Evolutionary conservation across 2,329 filamentous ascomycete species (phyloP), one percentile per base, ranked within the genome.

Genomic region (Beauveria varroae): DNA sequence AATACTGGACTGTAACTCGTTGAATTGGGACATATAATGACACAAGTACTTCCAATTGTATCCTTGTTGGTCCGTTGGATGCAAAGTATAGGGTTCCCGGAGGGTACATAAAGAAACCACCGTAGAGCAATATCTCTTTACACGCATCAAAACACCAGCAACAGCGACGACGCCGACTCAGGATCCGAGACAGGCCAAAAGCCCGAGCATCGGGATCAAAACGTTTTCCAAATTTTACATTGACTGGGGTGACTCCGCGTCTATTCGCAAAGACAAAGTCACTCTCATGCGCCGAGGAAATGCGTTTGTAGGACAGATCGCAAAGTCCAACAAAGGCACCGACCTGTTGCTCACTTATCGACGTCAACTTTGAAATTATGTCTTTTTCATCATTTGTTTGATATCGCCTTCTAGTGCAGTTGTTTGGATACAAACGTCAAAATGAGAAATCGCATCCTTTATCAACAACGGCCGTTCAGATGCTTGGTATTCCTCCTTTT

Each of bases 201-300:
- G 95, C 77, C 80, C 86, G 40, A 83, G 85, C 1, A 78, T 96
- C 16, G 91, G 91, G 62, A 86, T 79, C 67, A 96, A 96, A 81
- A 90, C 89, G 74, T 37, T 93, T 86, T 81, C 82, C 62, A 81
- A 85, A 79, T 96, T 67, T 67, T 76, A 93, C 63, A 76, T 96
- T 58, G 91, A 96, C 71, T 91, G 96, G 74, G 87, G 81, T 47
- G 91, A 96, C 69, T 89, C 87, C 60, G 85, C 86, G 70, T 81
- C 81, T 24, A 93, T 96, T 76, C 87, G 84, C 67, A 81, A 88
- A 66, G 87, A 87, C 69, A 91, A 96, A 73, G 90, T 96, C 68
- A 96, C 91, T 0, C 80, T 96, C 30, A 96, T 96, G 91, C 87
- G 88, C 71, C 96, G 91, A 91, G 91, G 91, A 67, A 92, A 92